Percentiles rank a stretch among this genome's conserved stretches.
These are phyloP conservation scores for Albophoma yamanashiensis DNA, from an alignment of 2,329 filamentous ascomycete species.

Conservation along the genomic window DNA sequence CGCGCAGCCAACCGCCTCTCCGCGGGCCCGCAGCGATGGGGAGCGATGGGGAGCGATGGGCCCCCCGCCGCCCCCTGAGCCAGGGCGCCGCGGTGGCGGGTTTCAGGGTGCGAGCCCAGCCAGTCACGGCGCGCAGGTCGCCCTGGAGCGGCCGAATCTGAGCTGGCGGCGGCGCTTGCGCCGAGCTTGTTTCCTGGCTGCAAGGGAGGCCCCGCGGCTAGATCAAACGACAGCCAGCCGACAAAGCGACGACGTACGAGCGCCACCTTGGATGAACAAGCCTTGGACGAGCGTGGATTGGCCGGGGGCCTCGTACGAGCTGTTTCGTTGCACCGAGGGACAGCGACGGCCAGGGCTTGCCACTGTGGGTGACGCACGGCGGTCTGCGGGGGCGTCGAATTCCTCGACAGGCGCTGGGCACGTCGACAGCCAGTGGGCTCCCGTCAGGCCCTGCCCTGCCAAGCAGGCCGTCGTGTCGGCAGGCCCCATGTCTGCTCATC, in stretches of 20 bases:
- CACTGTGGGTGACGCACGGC: neutral
- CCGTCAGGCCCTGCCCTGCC: neutral
- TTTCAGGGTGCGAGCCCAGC: neutral
- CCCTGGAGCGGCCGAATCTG: conserved; percentile 1
- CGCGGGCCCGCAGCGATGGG: no score
- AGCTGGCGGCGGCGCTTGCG: neutral
- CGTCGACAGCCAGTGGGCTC: neutral
- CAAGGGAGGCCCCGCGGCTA: neutral
- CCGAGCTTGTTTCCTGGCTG: neutral
- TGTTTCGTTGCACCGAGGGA: neutral
- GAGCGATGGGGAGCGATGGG: neutral
- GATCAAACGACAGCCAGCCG: neutral
- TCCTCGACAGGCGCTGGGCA: neutral
- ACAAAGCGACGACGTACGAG: neutral
- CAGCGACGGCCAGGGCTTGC: neutral
- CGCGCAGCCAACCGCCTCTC: neutral
- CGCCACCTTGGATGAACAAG: neutral
- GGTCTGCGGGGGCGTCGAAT: neutral
- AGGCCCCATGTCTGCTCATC: neutral
- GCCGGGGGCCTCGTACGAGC: neutral
- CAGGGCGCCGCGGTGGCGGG: neutral
- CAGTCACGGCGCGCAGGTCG: neutral
- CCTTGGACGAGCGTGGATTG: neutral
- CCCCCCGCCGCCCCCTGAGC: neutral
- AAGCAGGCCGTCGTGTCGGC: neutral